phyloP scores from a whole-genome alignment of 208 protist species.

The Jaenimonas drosophilae region DNA sequence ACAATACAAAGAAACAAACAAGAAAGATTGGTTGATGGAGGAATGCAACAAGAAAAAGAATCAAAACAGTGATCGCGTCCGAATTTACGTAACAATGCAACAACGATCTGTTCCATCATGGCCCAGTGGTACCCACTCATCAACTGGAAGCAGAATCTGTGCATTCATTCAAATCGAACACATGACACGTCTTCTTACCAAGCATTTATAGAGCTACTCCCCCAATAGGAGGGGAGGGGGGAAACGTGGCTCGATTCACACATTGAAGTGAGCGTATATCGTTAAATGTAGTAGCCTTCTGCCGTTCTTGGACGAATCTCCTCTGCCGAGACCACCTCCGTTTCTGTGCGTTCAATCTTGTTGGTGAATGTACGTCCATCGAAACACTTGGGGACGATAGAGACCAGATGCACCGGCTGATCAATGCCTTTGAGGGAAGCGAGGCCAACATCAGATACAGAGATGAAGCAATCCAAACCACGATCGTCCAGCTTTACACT shows the following conservation, averaged over 20 bases:
- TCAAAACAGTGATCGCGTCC: not conserved
- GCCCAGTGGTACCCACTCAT: too few relatives aligned
- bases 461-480: slow-evolving; percentile 49
- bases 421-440: slow-evolving; percentile 34
- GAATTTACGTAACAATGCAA: not conserved
- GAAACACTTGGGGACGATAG: slow-evolving; percentile 39
- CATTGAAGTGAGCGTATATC: too few relatives aligned
- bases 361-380: slow-evolving; percentile 38
- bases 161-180: too few relatives aligned
- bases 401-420: slow-evolving; percentile 48
- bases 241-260: too few relatives aligned
- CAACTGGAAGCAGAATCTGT: too few relatives aligned
- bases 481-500: slow-evolving; percentile 15
- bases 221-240: too few relatives aligned
- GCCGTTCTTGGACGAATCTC: too few relatives aligned
- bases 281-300: too few relatives aligned
- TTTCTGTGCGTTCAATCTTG: slow-evolving; percentile 16
- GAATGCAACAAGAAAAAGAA: slow-evolving; percentile 8
- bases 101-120: too few relatives aligned
- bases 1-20: slow-evolving; percentile 2
- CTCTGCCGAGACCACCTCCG: too few relatives aligned
- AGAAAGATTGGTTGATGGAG: slow-evolving; percentile 1
- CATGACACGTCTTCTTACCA: too few relatives aligned
- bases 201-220: too few relatives aligned
- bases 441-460: slow-evolving; percentile 35